Evolutionary conservation across 192 early-diverging fungal species (phyloP), one percentile per base, ranked within the genome.

Genomic region (Endogone sp.): DNA sequence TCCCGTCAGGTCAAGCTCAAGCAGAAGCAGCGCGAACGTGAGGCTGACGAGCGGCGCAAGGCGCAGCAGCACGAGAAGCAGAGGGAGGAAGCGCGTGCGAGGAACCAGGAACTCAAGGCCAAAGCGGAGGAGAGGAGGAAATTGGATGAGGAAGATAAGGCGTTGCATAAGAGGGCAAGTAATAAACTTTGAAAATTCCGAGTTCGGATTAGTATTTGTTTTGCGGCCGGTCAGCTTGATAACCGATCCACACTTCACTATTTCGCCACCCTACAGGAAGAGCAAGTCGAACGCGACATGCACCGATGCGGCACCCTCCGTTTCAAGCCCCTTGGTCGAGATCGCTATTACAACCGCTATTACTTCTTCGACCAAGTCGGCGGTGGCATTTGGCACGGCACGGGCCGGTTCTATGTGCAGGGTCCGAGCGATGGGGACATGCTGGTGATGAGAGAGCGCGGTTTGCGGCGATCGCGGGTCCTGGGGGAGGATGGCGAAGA

Each of bases 291-390:
- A 69, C 74, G 84, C 62, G 90, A 94, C 63, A 67, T 90, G 31
- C 82, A 86, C 20, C 82, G 84, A 56, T 84, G 72, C 58, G 87
- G 82, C 25, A 85, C 89, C 9, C 85, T 86, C 26, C 89, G 94
- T 3, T 73, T 93, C 64, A 78, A 68, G 29, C 89, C 92, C 1
- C 68, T 98, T 24, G 96, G 95, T 10, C 71, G 70, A 25, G 96
- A 98, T 80, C 87, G 95, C 4, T 97, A 87, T 74, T 89, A 84
- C 67, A 94, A 93, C 75, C 81, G 87, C 49, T 97, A 98, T 72
- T 98, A 91, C 82, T 96, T 90, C 78, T 87, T 97, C 72, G 97
- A 98, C 71, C 84, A 88, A 28, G 81, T 92, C 29, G 90, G 90
- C 37, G 82, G 84, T 24, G 80, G 80, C 4, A 68, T 76, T 23